Evolutionary conservation across 2,329 filamentous ascomycete species (phyloP).

Genomic region (Pseudogymnoascus pannorum): DNA sequence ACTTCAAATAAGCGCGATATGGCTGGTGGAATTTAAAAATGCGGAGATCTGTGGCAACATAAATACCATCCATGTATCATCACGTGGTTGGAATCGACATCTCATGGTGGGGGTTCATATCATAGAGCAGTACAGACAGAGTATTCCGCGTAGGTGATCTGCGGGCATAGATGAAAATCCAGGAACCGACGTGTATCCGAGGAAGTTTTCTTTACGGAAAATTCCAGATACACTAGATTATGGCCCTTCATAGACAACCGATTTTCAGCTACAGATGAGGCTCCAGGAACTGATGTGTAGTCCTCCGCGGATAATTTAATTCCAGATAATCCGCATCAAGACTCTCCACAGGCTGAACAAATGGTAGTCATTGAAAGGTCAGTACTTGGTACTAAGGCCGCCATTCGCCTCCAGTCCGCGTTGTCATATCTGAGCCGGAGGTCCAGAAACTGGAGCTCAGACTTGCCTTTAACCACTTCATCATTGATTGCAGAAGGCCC

Average conservation of each 20-base stretch:
- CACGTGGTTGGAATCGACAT: not conserved
- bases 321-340: not conserved
- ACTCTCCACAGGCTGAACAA: not conserved
- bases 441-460: constrained; percentile 41
- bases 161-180: not conserved
- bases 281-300: not conserved
- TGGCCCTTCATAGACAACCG: not conserved
- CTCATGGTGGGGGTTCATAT: not conserved
- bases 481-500: constrained; percentile 17
- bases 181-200: not conserved
- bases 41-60: not conserved
- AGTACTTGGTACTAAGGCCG: not conserved
- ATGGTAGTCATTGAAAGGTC: not conserved
- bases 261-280: not conserved
- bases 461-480: constrained; percentile 53
- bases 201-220: not conserved
- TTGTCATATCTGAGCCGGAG: not conserved
- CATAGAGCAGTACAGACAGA: not conserved
- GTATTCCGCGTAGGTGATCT: not conserved
- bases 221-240: not conserved
- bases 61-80: not conserved
- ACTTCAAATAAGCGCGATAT: constrained; percentile 3
- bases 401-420: not conserved
- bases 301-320: constrained; percentile 1
- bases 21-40: constrained; percentile 9